These are phyloP conservation scores for Leucocoprinus sp. DNA, from an alignment of 768 basidiomycete genomes.

Conservation along the genomic window DNA sequence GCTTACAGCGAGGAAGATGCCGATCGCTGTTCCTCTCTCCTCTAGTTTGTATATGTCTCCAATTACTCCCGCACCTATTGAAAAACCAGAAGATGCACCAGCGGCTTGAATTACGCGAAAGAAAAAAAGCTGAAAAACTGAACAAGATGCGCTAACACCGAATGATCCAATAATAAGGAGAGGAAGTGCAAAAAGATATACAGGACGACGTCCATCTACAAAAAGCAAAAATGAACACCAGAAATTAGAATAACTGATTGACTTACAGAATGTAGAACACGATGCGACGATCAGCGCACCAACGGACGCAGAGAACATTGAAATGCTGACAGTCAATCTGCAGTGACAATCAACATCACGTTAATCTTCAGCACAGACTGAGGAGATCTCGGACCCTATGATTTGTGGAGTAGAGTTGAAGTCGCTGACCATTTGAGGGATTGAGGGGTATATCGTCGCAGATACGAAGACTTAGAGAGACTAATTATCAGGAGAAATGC, in stretches of 20 bases:
- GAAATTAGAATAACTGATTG: neutral
- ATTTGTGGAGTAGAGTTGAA: constrained; percentile 47
- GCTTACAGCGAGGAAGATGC: constrained; percentile 47
- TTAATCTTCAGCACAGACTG: neutral
- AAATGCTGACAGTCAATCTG: constrained; percentile 29
- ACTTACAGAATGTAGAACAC: constrained; percentile 32
- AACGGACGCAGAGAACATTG: constrained; percentile 24
- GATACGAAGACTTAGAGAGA: constrained; percentile 50
- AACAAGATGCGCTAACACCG: constrained; percentile 43
- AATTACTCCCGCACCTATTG: constrained; percentile 51
- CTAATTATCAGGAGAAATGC: constrained; percentile 33
- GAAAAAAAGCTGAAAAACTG: constrained; percentile 40
- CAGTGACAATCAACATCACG: neutral
- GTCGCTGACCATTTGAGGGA: constrained; percentile 65
- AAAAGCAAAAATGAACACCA: neutral
- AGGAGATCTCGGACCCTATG: constrained; percentile 40
- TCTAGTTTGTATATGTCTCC: constrained; percentile 62
- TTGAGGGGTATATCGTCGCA: constrained; percentile 63
- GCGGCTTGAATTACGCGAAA: constrained; percentile 63
- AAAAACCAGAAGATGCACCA: constrained; percentile 51
- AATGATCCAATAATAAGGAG: constrained; percentile 51
- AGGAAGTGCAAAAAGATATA: constrained; percentile 59
- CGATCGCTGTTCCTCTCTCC: constrained; percentile 53
- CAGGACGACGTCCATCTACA: constrained; percentile 54
- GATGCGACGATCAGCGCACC: constrained; percentile 26